phyloP scores from a whole-genome alignment of 495 filamentous ascomycete species.

The Lasiosphaeria miniovina region DNA sequence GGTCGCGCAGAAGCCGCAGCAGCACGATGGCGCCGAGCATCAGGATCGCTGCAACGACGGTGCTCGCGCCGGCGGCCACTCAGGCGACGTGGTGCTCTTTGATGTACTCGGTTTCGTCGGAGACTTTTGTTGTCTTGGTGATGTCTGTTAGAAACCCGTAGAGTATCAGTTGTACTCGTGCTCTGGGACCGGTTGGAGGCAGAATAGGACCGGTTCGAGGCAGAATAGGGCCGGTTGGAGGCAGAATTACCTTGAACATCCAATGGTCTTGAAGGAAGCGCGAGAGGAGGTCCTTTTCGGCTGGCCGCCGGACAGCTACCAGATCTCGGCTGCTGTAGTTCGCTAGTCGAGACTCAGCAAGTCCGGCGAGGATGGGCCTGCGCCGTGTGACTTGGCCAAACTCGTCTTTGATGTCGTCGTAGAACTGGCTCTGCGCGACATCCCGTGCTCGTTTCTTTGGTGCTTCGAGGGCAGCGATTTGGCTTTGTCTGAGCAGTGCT shows the following conservation, averaged over 20 bases:
- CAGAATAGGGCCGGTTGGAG: too few relatives aligned
- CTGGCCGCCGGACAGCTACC: background rate
- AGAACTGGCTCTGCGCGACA: background rate
- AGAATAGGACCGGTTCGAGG: background rate
- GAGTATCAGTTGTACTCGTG: too few relatives aligned
- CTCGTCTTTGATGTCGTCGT: background rate
- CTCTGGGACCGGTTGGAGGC: too few relatives aligned
- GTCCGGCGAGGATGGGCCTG: background rate
- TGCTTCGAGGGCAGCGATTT: background rate
- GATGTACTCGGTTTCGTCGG: slow-evolving; percentile 4
- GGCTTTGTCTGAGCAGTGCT: background rate
- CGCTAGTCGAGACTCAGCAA: background rate
- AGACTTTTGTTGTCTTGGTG: background rate
- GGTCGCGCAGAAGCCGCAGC: slow-evolving; percentile 13
- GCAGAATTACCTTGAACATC: slow-evolving; percentile 1
- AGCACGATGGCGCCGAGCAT: slow-evolving; percentile 30
- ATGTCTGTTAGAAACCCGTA: background rate
- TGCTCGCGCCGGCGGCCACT: slow-evolving; percentile 7
- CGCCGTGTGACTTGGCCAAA: background rate
- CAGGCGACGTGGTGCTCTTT: background rate
- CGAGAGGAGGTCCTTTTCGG: slow-evolving; percentile 5
- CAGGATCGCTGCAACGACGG: slow-evolving; percentile 23
- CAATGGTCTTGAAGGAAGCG: slow-evolving; percentile 5
- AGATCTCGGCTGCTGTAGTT: background rate
- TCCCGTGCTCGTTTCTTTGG: background rate